Percentiles rank a stretch among this genome's conserved stretches.
Conservation (phyloP, 495 filamentous ascomycete genomes). For the Tuber magnatum region DNA sequence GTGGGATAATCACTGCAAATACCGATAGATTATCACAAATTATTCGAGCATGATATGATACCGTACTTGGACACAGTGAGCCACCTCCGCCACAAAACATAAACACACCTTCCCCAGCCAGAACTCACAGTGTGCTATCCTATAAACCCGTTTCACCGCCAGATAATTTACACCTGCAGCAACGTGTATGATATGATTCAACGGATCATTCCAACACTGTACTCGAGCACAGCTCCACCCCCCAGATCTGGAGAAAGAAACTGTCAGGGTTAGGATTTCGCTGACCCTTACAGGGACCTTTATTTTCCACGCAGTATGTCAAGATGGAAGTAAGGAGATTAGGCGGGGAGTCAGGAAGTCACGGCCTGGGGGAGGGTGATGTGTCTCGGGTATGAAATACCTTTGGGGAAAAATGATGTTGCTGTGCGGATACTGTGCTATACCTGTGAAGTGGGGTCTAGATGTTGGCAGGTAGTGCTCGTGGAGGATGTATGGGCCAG, state of each 20-base stretch:
- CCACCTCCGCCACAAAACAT: neutral
- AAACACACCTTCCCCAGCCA: neutral
- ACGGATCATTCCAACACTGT: neutral
- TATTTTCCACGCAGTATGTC: neutral
- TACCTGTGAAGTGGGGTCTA: neutral
- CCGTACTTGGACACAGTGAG: neutral
- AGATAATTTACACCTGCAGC: neutral
- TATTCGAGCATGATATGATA: neutral
- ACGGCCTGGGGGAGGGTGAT: neutral
- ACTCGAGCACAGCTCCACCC: neutral
- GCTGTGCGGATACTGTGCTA: neutral
- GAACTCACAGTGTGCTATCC: neutral
- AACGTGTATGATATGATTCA: neutral
- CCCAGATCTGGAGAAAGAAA: neutral
- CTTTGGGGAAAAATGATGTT: neutral
- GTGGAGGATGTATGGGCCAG: neutral
- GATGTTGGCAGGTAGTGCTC: neutral
- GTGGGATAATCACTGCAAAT: neutral
- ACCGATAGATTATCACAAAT: neutral
- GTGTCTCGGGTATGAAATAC: neutral
- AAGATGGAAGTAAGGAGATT: neutral
- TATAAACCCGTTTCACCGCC: neutral
- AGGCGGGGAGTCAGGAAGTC: neutral
- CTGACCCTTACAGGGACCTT: too few relatives aligned
- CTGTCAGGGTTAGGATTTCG: neutral